Percentiles rank a stretch among this genome's conserved stretches.
These are phyloP conservation scores for Claviceps arundinis DNA, from an alignment of 2,329 filamentous ascomycete genomes.

Conservation along the genomic window DNA sequence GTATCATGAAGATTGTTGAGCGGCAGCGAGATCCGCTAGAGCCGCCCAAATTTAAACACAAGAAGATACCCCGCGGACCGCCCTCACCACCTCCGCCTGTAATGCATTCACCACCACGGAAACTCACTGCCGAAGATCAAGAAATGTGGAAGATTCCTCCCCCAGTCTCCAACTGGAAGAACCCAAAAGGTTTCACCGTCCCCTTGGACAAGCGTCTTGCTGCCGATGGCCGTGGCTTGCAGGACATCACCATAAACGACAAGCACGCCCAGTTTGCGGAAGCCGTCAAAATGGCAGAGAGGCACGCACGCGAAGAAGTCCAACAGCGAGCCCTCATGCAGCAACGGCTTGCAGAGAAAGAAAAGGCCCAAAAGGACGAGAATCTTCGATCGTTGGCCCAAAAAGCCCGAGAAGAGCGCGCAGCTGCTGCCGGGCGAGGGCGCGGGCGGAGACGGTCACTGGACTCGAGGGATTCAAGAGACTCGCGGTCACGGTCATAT, in stretches of 20 bases:
- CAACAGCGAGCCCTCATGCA: conserved; percentile 89
- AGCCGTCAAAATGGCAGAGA: conserved; percentile 83
- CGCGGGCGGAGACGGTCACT: conserved; percentile 27
- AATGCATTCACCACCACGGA: conserved; percentile 87
- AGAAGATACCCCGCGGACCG: conserved; percentile 89
- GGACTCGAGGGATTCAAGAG: conserved; percentile 25
- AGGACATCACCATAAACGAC: conserved; percentile 94
- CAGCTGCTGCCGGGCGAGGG: conserved; percentile 25
- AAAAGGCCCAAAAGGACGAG: conserved; percentile 89
- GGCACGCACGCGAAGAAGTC: conserved; percentile 91
- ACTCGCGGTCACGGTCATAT: conserved; percentile 24
- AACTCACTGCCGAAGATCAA: conserved; percentile 91
- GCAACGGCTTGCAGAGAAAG: conserved; percentile 89
- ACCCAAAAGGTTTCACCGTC: conserved; percentile 95
- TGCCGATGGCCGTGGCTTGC: conserved; percentile 79
- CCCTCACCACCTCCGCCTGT: conserved; percentile 87
- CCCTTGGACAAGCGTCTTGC: conserved; percentile 90
- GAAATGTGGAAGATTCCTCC: conserved; percentile 86
- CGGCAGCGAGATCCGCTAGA: conserved; percentile 90
- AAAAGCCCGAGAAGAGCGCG: conserved; percentile 76
- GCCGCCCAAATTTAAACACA: conserved; percentile 96
- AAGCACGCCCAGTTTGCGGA: conserved; percentile 96
- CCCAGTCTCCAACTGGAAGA: conserved; percentile 97
- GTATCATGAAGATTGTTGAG: conserved; percentile 98
- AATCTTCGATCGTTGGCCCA: conserved; percentile 77